Evolutionary conservation across 2,329 filamentous ascomycete genomes (phyloP).

Genomic region (Trichophyton benhamiae): DNA sequence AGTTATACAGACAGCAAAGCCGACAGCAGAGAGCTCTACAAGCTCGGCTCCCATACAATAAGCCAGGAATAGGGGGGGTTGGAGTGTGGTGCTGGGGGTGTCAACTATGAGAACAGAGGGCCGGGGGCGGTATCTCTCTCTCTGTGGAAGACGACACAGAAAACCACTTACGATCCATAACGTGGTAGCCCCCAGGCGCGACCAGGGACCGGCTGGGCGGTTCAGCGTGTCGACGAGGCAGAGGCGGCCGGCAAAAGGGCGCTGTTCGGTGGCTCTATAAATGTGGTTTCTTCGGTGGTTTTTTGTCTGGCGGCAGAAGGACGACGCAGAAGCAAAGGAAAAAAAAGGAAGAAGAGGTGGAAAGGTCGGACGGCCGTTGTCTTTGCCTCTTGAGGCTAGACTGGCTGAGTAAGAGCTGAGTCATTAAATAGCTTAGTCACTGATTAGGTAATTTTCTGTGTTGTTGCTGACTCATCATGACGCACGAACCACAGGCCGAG

Average conservation of each 20-base stretch:
- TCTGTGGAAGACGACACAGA: conserved; percentile 17
- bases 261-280: conserved; percentile 4
- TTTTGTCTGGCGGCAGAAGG: conserved; percentile 6
- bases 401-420: background rate
- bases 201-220: background rate
- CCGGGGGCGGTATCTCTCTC: background rate
- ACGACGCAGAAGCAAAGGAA: conserved; percentile 9
- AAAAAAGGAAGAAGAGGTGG: conserved; percentile 7
- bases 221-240: conserved; percentile 16
- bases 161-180: conserved; percentile 48
- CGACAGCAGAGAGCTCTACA: background rate
- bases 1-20: background rate
- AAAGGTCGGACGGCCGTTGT: background rate
- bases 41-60: background rate
- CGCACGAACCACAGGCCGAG: background rate
- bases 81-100: background rate
- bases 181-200: conserved; percentile 34
- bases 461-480: background rate
- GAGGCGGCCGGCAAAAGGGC: conserved; percentile 18
- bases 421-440: background rate
- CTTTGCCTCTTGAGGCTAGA: background rate
- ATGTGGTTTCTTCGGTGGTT: background rate
- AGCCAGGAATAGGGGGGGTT: background rate
- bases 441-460: background rate
- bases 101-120: background rate